Evolutionary conservation across 306 rosid species (phyloP), one percentile per base, ranked within the genome.

Genomic region (Aeschynomene evenia): DNA sequence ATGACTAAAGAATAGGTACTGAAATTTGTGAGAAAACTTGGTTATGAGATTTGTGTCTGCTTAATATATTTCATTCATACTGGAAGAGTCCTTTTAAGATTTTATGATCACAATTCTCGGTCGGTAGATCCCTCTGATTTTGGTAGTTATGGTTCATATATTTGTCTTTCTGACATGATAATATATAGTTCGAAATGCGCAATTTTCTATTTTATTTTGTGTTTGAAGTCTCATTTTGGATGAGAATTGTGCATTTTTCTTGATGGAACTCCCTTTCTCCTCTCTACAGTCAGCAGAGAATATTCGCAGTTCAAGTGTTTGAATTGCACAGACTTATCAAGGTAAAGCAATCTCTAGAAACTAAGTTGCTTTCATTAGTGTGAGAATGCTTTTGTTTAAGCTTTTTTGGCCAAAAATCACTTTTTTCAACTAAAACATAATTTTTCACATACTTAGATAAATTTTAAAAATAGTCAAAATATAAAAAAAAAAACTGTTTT

Each of bases 201-300:
- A 15, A 16, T 66, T 58, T 53, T 82, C 68, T 36, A 62, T 76
- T 65, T 79, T 7, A 53, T 45, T 78, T 54, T 72, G 22, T 62
- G 39, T 74, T 50, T 70, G 26, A 36, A 56, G 64, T 69, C 52
- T 64, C 73, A 20, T 68, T 40, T 29, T 66, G 54, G 68, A 63
- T 69, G 48, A 51, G 61, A 75, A 48, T 68, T 68, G 59, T 80
- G 74, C 58, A 72, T 45, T 21, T 74, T 81, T 84, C 73, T 75
- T 88, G 83, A 85, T 78, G 36, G 15, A 24, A 76, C 80, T 84
- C 76, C 52, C 79, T 36, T 83, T 79, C n/a, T n/a, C 81, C 83
- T 86, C 72, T 83, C 75, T 78, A 81, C 96, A 88, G 97, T 80
- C 90, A 85, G 42, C 87, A 85, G 72, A 82, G 86, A 77, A 80